phyloP scores from a whole-genome alignment of 2,329 filamentous ascomycete species.

The Delphinella strobiligena region DNA sequence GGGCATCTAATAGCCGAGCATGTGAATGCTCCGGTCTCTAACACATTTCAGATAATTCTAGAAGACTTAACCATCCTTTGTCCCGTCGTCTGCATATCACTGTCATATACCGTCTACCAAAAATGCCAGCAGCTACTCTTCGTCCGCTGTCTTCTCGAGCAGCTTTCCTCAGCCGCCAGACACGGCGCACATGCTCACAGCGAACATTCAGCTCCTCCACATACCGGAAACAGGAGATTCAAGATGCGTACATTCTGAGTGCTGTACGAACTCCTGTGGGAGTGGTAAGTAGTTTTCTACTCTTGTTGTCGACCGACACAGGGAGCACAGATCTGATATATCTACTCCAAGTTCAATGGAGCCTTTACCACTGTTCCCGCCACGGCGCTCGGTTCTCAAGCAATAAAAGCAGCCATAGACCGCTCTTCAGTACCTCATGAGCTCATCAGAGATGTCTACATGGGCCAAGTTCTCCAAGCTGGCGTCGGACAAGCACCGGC shows the following conservation, averaged over 20 bases:
- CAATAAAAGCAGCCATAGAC: slow-evolving; percentile 80
- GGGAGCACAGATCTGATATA: slow-evolving; percentile 1
- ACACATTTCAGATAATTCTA: too few species aligned
- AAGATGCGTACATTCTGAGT: slow-evolving; percentile 88
- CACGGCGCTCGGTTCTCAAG: slow-evolving; percentile 76
- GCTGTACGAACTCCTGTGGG: slow-evolving; percentile 80
- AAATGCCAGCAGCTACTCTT: slow-evolving; percentile 3
- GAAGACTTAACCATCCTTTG: too few species aligned
- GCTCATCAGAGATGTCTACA: slow-evolving; percentile 85
- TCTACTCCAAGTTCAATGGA: slow-evolving; percentile 70
- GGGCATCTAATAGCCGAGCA: too few species aligned
- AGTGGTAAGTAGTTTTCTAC: slow-evolving; percentile 47
- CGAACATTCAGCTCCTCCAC: slow-evolving; percentile 37
- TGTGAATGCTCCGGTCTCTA: too few species aligned
- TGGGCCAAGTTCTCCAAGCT: slow-evolving; percentile 88
- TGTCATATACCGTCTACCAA: too few species aligned
- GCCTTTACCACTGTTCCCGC: slow-evolving; percentile 73
- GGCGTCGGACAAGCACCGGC: slow-evolving; percentile 81
- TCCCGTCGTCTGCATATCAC: too few species aligned
- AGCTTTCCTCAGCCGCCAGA: slow-evolving; percentile 3
- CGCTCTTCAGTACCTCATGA: slow-evolving; percentile 73
- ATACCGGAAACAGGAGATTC: slow-evolving; percentile 50
- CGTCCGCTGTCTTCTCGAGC: slow-evolving; percentile 2
- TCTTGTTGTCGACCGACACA: background rate
- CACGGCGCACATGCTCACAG: slow-evolving; percentile 1